Evolutionary conservation across 2,329 filamentous ascomycete species (phyloP), one percentile per base, ranked within the genome.

Genomic region (Botrytis fabae): DNA sequence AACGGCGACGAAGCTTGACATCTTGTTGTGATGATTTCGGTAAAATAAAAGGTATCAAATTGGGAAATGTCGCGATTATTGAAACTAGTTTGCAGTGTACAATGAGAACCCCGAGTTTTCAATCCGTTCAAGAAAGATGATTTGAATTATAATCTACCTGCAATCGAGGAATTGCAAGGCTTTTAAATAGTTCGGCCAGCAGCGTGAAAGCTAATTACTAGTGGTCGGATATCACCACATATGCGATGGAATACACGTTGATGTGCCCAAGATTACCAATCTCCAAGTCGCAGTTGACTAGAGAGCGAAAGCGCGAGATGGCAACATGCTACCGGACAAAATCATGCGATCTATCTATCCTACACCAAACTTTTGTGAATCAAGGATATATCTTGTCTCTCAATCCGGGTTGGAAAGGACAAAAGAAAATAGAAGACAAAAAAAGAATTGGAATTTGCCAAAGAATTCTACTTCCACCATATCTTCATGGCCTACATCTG

Each of bases 1-100:
- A 40, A 74, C 64, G 7, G 64, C 73, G 42, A 74, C 46, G 46
- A 73, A 74, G n/a, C 32, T 64, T 38, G 73, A 74, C 73, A 74
- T 74, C 32, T 38, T 70, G 20, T 25, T 2, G 44, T 48, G 22
- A 4, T 32, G 28, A 32, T 7, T 60, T 51, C 10, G 10, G 48
- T 44, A 2, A 44, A 32, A n/a, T 16, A 44, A 32, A 32, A 12
- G n/a, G 4, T 28, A 7, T 57, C 22, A 16, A 22, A 54, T 69
- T 3, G 9, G 6, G 9, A 28, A 51, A 9, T 66, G 10, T 25
- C 32, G 40, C 18, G 18, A 22, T 42, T 46, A n/a, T 40, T 51
- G 12, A 54, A 28, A 22, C 14, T 42, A 25, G 25, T 20, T 22
- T 12, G 38, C 7, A 16, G 6, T 9, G n/a, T 48, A 22, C 8